A percentile compares a stretch with the other conserved stretches of the same genome.
Conservation (phyloP, 805 yeast genomes). For the Kazachstania viticola region DNA sequence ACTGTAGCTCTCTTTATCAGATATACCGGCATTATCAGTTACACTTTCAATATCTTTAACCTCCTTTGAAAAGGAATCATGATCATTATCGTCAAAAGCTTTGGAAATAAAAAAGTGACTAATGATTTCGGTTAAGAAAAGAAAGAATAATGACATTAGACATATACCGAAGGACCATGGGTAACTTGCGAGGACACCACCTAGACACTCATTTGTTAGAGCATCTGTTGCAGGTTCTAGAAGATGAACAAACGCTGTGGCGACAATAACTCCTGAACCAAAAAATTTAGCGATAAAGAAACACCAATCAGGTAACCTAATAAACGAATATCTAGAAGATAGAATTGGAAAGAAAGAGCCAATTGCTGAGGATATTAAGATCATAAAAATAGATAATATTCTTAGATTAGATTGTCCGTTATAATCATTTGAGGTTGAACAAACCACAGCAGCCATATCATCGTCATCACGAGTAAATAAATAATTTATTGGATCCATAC, state of each 20-base stretch:
- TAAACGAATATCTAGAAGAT: slow-evolving; percentile 45
- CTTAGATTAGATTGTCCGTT: slow-evolving; percentile 34
- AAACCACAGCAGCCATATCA: too few relatives aligned
- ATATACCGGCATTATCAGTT: background rate
- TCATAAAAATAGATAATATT: slow-evolving; percentile 52
- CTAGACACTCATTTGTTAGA: slow-evolving; percentile 42
- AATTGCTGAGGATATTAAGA: slow-evolving; percentile 42
- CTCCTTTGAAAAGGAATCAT: background rate
- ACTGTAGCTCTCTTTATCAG: background rate
- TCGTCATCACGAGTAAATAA: too few relatives aligned
- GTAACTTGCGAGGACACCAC: slow-evolving; percentile 43
- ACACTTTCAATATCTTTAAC: background rate
- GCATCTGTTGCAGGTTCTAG: slow-evolving; percentile 37
- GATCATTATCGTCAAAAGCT: slow-evolving; percentile 11
- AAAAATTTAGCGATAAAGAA: slow-evolving; percentile 58
- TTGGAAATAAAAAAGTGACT: slow-evolving; percentile 33
- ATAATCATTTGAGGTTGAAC: slow-evolving; percentile 34
- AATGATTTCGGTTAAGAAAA: slow-evolving; percentile 39
- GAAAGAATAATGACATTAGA: slow-evolving; percentile 33
- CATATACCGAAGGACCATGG: slow-evolving; percentile 50
- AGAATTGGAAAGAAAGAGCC: slow-evolving; percentile 56
- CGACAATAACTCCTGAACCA: slow-evolving; percentile 69
- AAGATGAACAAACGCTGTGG: slow-evolving; percentile 65
- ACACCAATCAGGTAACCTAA: slow-evolving; percentile 48
- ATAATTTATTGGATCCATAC: too few relatives aligned